Evolutionary conservation across 176 grass and related monocot species (phyloP).

Genomic region (Aegilops umbellulata): DNA sequence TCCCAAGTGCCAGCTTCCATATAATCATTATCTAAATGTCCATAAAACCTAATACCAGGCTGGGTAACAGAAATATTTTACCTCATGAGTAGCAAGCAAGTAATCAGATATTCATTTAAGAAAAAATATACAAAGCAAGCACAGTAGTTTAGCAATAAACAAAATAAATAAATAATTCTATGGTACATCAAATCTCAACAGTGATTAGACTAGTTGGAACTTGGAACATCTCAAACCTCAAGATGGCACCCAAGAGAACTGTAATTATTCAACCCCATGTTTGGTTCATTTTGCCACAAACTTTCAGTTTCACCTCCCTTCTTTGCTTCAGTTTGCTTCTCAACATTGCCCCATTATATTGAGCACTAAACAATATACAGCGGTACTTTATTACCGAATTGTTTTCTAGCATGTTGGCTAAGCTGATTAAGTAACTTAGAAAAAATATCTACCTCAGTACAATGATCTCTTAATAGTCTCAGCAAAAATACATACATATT

Average conservation of each 20-base stretch:
- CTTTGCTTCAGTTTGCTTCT: not conserved
- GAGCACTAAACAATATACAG: not conserved
- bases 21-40: conserved; percentile 21
- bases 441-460: not conserved
- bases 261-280: not conserved
- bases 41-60: conserved; percentile 17
- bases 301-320: not conserved
- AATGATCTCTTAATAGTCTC: conserved; percentile 12
- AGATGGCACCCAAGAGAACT: not conserved
- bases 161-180: not conserved
- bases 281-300: not conserved
- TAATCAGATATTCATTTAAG: conserved; percentile 12
- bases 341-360: not conserved
- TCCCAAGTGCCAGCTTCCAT: not conserved
- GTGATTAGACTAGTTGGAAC: conserved; percentile 4
- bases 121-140: conserved; percentile 13
- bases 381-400: not conserved
- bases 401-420: not conserved
- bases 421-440: conserved; percentile 11
- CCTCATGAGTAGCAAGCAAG: not conserved
- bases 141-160: not conserved
- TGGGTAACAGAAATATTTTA: not conserved
- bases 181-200: not conserved
- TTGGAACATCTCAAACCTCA: not conserved
- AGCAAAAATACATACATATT: not conserved